These are phyloP conservation scores for Pichia sp. DNA, from an alignment of 1,139 yeast genomes.

Conservation along the genomic window DNA sequence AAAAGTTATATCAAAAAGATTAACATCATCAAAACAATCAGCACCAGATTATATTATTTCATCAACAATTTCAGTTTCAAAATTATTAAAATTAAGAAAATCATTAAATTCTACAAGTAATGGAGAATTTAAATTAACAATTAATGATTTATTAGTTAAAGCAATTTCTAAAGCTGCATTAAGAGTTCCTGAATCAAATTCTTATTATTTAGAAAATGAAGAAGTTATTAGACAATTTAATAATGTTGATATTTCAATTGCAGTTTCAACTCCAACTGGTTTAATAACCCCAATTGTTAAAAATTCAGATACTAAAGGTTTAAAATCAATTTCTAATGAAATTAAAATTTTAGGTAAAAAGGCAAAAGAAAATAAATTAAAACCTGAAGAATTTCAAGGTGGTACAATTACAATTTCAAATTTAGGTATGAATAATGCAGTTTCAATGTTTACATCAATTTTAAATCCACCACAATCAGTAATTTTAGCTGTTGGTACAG, in stretches of 20 bases:
- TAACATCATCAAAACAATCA: conserved; percentile 75
- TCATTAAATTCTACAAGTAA: conserved; percentile 81
- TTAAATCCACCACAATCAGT: conserved; percentile 97
- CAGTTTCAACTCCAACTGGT: conserved; percentile 98
- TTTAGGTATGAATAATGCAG: conserved; percentile 98
- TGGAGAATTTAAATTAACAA: conserved; percentile 85
- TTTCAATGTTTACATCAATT: conserved; percentile 86
- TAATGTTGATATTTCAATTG: conserved; percentile 94
- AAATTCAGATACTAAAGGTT: conserved; percentile 82
- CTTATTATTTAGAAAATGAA: conserved; percentile 87
- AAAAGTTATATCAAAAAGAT: conserved; percentile 85
- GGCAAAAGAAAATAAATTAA: conserved; percentile 88
- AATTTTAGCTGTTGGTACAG: conserved; percentile 90
- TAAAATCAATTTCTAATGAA: conserved; percentile 71
- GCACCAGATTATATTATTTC: conserved; percentile 92
- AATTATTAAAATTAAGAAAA: conserved; percentile 86
- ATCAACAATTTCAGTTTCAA: conserved; percentile 78
- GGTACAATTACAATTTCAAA: conserved; percentile 98
- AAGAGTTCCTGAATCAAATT: conserved; percentile 90
- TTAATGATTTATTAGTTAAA: conserved; percentile 90
- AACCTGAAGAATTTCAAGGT: conserved; percentile 97
- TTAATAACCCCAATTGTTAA: conserved; percentile 92
- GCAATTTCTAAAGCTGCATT: conserved; percentile 86
- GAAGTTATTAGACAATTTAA: conserved; percentile 88
- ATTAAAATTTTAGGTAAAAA: conserved; percentile 92